phyloP scores from a whole-genome alignment of 2,329 filamentous ascomycete species.

The Ceratocystis colombiana region DNA sequence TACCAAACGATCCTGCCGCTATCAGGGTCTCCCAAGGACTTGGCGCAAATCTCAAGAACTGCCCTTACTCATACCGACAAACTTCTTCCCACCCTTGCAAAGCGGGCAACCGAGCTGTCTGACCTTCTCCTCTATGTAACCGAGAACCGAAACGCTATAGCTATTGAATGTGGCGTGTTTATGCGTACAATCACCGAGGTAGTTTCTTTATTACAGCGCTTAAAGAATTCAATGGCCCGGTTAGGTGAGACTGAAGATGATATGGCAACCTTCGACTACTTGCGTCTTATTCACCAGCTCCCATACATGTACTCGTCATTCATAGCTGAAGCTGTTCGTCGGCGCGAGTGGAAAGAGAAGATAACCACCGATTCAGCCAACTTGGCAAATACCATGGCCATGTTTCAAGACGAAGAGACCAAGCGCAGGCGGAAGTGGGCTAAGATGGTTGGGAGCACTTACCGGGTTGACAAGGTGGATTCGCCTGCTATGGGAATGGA shows the following conservation, averaged over 20 bases:
- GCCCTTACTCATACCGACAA: slow-evolving; percentile 54
- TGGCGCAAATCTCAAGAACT: slow-evolving; percentile 53
- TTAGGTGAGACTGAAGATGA: slow-evolving; percentile 66
- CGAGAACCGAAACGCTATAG: slow-evolving; percentile 57
- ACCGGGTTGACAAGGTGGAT: slow-evolving; percentile 56
- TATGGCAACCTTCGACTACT: slow-evolving; percentile 66
- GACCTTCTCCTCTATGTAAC: slow-evolving; percentile 49
- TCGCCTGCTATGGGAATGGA: slow-evolving; percentile 66
- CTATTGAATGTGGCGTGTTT: slow-evolving; percentile 55
- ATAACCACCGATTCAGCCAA: slow-evolving; percentile 78
- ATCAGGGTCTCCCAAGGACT: slow-evolving; percentile 50
- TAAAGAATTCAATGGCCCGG: slow-evolving; percentile 57
- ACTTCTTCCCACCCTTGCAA: slow-evolving; percentile 48
- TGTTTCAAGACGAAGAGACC: slow-evolving; percentile 85
- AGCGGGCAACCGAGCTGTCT: slow-evolving; percentile 50
- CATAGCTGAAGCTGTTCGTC: slow-evolving; percentile 71
- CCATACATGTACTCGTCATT: slow-evolving; percentile 87
- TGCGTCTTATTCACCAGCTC: slow-evolving; percentile 70
- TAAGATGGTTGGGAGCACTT: slow-evolving; percentile 67
- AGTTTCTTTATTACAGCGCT: slow-evolving; percentile 34
- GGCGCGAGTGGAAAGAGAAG: slow-evolving; percentile 85
- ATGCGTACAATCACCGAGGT: slow-evolving; percentile 72
- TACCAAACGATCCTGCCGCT: slow-evolving; percentile 66
- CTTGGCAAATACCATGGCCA: slow-evolving; percentile 82
- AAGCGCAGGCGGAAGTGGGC: slow-evolving; percentile 84